Percentiles rank a stretch among this genome's conserved stretches.
Conservation (phyloP, 805 yeast genomes). For the Cyberlindnera suaveolens region DNA sequence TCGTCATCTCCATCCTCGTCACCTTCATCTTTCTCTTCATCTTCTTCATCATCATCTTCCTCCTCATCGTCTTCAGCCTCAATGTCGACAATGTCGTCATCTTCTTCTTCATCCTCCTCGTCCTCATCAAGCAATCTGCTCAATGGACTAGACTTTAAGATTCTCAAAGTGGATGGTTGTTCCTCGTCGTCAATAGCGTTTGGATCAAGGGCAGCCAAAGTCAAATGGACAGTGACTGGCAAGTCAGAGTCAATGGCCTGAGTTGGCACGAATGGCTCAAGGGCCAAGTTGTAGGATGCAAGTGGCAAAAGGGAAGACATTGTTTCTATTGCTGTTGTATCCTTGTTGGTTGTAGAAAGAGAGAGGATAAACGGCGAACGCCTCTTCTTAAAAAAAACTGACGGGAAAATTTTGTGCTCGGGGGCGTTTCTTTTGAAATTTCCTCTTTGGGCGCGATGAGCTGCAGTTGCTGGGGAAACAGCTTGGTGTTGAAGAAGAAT, state of each 20-base stretch:
- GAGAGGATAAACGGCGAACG: conserved; percentile 1
- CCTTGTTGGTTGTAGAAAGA: not conserved
- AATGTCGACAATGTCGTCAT: conserved; percentile 37
- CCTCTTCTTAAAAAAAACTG: conserved; percentile 1
- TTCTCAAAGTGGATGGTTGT: conserved; percentile 84
- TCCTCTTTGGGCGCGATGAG: conserved; percentile 21
- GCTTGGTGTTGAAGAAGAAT: no score
- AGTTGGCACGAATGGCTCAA: conserved; percentile 81
- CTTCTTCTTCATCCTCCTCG: conserved; percentile 42
- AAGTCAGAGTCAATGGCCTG: conserved; percentile 82
- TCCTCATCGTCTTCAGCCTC: conserved; percentile 31
- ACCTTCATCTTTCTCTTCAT: conserved; percentile 41
- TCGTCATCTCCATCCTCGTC: conserved; percentile 35
- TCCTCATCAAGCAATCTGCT: conserved; percentile 43
- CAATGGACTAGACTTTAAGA: conserved; percentile 58
- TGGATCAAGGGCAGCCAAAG: conserved; percentile 95
- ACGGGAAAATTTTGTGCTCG: conserved; percentile 7
- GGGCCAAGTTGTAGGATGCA: conserved; percentile 79
- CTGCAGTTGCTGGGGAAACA: conserved; percentile 13
- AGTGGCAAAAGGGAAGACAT: conserved; percentile 79
- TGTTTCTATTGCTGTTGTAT: conserved; percentile 3
- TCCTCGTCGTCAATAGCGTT: conserved; percentile 73
- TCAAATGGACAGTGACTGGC: conserved; percentile 85
- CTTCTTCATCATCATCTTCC: conserved; percentile 47
- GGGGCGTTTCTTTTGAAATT: conserved; percentile 22